Base-by-base conservation (phyloP, 2,329 filamentous ascomycete genomes). In the Apiospora hydei region DNA sequence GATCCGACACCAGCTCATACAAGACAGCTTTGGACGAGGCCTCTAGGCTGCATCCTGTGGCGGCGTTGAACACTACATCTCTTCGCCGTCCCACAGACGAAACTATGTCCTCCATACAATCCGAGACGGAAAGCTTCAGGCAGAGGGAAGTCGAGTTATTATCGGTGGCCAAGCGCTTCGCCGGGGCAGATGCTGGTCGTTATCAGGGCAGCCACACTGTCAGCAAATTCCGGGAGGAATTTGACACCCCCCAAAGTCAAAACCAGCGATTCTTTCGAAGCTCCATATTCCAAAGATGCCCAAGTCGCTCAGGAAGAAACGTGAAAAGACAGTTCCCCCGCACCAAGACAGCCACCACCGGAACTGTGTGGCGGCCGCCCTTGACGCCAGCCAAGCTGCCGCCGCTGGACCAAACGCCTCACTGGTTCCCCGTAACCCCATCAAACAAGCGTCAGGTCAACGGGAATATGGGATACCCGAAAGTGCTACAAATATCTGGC, bases 161-260 rank as follows among this genome's bases (percentile, higher is more conserved):
- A 49, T 82, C 81, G 0, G 81, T 86, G 26, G 79, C 83, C 70
- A 82, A 82, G 71, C 80, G 83, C n/a, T 85, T 86, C 69, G 79
- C 80, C 16, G 75, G 82, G n/a, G 77, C 79, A 6, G 71, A 81
- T 2, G 67, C 79, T 18, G 78, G 78, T 3, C 80, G 77, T 41
- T 80, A 80, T 47, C 77, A 76, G 2, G 76, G 76, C 2, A 70
- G 73, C n/a, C 78, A 77, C 14, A 72, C 82, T 1, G 74, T 74
- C 66, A 85, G 83, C 73, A 83, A 79, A 26, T 87, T 86, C 74
- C 79, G 76, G 13, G 85, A 87, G 72, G 80, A 84, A 6, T 82
- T 85, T 69, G 75, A 81, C 21, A 75, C 6, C 64, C 74, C 8
- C 74, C 72, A 61, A 41, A 72, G 10, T 72, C 72, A 8, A 78